Base-by-base conservation (phyloP, 768 basidiomycete species). In the Rhodotorula taiwanensis region DNA sequence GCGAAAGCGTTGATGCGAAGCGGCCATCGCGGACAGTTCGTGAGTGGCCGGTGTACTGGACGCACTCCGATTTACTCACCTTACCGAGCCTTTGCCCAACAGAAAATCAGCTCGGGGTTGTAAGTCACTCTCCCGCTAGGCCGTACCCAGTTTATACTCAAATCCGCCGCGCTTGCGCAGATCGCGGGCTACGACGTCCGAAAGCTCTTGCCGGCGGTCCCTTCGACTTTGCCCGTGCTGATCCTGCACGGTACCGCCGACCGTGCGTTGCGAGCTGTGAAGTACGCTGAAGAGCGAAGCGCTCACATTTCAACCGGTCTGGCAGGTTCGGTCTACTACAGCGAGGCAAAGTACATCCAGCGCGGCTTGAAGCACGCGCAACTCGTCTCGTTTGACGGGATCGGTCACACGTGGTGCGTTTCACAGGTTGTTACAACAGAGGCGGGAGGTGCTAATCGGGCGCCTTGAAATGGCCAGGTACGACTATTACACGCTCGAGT, bases 161-260 rank as follows among this genome's bases (percentile, higher is more conserved):
- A 18, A 16, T 16, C 3, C 41, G 9, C n/a, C 8, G 14, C 25
- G n/a, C 30, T 41, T 15, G 1, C 15, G 36, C 52, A 67, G 65
- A 67, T 67, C 41, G 61, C 58, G 0, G 58, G 58, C 20, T 67
- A 67, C 61, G 61, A 67, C 50, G 61, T 67, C 13, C 61, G 66
- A 4, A 57, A 53, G 9, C 2, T 47, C 25, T 58, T 67, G 6
- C 3, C 23, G 1, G 16, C 58, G 3, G 52, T 67, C 6, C 66
- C 66, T 0, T 23, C 58, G 15, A 36, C 61, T 0, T 41, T 67
- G 3, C 66, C 66, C 1, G 58, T 67, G n/a, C 51, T 67, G 25
- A 23, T 62, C 25, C 18, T 67, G 7, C 66, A 67, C 54, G 66
- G 66, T 23, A 52, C 58, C 6, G 49, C 59, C 31, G 66, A 67